Evolutionary conservation across 73 alveolate species (phyloP).

Genomic region (Tetrahymena malaccensis): DNA sequence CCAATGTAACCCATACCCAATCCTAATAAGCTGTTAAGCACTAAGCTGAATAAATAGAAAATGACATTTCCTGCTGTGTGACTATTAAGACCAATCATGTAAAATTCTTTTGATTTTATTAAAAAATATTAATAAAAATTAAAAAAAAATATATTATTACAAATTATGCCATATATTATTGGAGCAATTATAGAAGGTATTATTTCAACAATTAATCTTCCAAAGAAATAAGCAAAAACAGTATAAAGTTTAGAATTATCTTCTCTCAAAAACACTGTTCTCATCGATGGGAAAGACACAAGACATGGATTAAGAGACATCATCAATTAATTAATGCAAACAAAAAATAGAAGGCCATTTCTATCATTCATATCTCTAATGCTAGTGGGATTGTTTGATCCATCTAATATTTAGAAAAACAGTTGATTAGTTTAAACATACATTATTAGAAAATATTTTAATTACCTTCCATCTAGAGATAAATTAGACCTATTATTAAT

Average conservation of each 20-base stretch:
- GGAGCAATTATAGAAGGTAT: background rate
- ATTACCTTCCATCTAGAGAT: background rate
- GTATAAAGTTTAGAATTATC: constrained; percentile 25
- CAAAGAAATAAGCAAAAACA: background rate
- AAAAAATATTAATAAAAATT: background rate
- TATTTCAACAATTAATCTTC: background rate
- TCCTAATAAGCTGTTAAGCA: background rate
- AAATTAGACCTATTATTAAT: background rate
- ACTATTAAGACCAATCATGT: background rate
- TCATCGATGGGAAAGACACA: constrained; percentile 1
- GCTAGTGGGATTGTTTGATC: background rate
- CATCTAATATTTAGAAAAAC: background rate
- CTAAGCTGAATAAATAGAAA: background rate
- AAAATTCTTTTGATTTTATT: background rate
- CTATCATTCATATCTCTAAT: background rate
- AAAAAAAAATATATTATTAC: background rate
- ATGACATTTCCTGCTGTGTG: background rate
- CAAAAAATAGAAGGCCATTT: background rate
- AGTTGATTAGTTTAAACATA: background rate
- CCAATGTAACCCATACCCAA: constrained; percentile 26
- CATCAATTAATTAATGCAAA: background rate
- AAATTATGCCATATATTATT: background rate
- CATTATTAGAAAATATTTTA: background rate
- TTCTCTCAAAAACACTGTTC: constrained; percentile 20
- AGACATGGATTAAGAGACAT: background rate